A percentile compares a stretch with the other conserved stretches of the same genome.
These are phyloP conservation scores for Blakeslea trispora DNA, from an alignment of 371 early-diverging fungal species.

Conservation along the genomic window DNA sequence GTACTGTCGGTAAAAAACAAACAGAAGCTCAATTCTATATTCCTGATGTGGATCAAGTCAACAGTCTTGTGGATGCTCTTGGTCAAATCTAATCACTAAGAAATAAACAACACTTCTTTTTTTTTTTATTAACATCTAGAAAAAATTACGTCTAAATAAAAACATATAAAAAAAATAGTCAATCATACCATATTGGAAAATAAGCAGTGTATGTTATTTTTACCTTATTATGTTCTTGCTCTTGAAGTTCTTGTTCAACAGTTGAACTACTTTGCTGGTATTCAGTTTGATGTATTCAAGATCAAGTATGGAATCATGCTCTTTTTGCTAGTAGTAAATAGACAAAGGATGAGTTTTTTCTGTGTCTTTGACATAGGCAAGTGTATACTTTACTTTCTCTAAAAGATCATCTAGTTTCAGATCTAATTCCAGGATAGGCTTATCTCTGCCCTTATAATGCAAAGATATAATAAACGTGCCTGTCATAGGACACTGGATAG, in stretches of 20 bases:
- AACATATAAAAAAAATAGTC: too few relatives aligned
- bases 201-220: too few relatives aligned
- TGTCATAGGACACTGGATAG: conserved; percentile 79
- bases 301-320: conserved; percentile 80
- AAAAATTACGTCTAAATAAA: not conserved
- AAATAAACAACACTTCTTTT: not conserved
- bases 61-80: conserved; percentile 56
- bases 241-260: conserved; percentile 48
- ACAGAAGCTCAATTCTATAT: conserved; percentile 91
- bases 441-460: conserved; percentile 85
- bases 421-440: conserved; percentile 93
- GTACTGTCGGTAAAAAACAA: conserved; percentile 95
- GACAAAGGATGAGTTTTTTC: too few relatives aligned
- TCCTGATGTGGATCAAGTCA: conserved; percentile 67
- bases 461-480: conserved; percentile 87
- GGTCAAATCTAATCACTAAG: conserved; percentile 26
- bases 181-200: too few relatives aligned
- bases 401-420: conserved; percentile 91
- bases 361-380: too few relatives aligned
- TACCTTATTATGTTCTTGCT: conserved; percentile 48
- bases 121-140: not conserved
- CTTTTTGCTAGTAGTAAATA: conserved; percentile 89
- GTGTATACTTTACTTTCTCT: conserved; percentile 73
- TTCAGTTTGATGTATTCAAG: conserved; percentile 93
- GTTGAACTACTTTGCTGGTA: conserved; percentile 38